Evolutionary conservation across 352 stramenopile genomes (phyloP).

Genomic region (Thalassiosira exigua): DNA sequence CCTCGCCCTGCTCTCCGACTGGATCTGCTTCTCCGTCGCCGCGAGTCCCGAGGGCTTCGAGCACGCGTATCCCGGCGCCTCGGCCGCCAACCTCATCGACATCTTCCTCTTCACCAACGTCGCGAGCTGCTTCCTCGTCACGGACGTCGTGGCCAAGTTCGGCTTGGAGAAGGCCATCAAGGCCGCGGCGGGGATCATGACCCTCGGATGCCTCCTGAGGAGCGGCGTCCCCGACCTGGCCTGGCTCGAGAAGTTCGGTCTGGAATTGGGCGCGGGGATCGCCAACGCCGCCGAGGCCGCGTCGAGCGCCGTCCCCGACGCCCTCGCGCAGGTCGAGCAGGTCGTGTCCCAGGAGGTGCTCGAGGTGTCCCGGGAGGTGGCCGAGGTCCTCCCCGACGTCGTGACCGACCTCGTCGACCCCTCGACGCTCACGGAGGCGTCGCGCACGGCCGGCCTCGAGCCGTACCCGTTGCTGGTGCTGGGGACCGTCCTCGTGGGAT

Average conservation of each 20-base stretch:
- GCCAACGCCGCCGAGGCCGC: constrained; percentile 4
- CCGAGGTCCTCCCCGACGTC: constrained; percentile 27
- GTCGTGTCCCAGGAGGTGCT: constrained; percentile 2
- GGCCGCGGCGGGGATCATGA: constrained; percentile 34
- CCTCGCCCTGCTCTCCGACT: constrained; percentile 47
- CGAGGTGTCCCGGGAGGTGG: constrained; percentile 6
- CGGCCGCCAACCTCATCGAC: constrained; percentile 31
- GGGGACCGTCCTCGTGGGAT: constrained; percentile 33
- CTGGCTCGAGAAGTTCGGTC: constrained; percentile 13
- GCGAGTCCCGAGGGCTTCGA: constrained; percentile 29
- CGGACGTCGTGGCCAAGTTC: constrained; percentile 30
- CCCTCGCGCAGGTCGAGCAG: no score
- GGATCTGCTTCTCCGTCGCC: constrained; percentile 53
- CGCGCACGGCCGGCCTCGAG: constrained; percentile 11
- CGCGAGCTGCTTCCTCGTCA: constrained; percentile 46
- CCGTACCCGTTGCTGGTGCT: constrained; percentile 29
- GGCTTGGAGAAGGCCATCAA: constrained; percentile 39
- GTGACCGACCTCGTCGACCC: constrained; percentile 25
- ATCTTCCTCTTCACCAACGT: constrained; percentile 56
- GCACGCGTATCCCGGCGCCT: constrained; percentile 28
- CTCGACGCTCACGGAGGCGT: constrained; percentile 25
- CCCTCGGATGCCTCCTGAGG: constrained; percentile 33
- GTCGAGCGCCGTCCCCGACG: background rate
- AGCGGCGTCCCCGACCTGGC: constrained; percentile 15
- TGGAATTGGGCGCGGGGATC: constrained; percentile 2